These are phyloP conservation scores for Cystobasidium ongulense DNA, from an alignment of 768 basidiomycete species.

Conservation along the genomic window DNA sequence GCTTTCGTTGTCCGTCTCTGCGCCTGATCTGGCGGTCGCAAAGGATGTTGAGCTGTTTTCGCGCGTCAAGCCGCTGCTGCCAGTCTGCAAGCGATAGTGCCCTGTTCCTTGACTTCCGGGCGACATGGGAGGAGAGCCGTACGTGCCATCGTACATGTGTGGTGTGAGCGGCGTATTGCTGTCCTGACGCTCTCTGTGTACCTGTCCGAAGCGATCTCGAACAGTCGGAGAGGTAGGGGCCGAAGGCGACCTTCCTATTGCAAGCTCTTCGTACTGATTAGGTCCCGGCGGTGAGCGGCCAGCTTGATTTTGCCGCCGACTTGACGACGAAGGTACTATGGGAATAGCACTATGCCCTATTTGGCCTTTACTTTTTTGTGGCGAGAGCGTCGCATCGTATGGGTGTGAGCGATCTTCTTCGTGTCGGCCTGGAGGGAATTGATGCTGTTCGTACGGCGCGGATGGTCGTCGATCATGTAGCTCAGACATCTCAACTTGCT, in stretches of 20 bases:
- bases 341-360: neutral
- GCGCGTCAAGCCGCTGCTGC: neutral
- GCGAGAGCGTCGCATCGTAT: neutral
- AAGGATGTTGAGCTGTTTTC: neutral
- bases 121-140: neutral
- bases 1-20: neutral
- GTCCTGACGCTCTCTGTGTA: neutral
- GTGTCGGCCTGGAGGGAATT: neutral
- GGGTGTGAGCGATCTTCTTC: neutral
- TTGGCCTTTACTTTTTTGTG: neutral
- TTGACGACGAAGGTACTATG: neutral
- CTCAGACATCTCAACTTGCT: slow-evolving; percentile 12
- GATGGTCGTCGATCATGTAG: neutral
- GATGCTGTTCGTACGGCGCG: neutral
- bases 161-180: slow-evolving; percentile 6
- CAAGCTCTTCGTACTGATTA: neutral
- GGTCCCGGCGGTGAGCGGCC: neutral
- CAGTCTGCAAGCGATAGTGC: neutral
- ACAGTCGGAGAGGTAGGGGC: slow-evolving; percentile 12
- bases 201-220: neutral
- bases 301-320: neutral
- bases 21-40: neutral
- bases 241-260: neutral
- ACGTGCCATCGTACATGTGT: neutral
- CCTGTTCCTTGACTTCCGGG: neutral